Evolutionary conservation across 2,329 filamentous ascomycete genomes (phyloP), one percentile per base, ranked within the genome.

Genomic region (Colletotrichum somersetense): DNA sequence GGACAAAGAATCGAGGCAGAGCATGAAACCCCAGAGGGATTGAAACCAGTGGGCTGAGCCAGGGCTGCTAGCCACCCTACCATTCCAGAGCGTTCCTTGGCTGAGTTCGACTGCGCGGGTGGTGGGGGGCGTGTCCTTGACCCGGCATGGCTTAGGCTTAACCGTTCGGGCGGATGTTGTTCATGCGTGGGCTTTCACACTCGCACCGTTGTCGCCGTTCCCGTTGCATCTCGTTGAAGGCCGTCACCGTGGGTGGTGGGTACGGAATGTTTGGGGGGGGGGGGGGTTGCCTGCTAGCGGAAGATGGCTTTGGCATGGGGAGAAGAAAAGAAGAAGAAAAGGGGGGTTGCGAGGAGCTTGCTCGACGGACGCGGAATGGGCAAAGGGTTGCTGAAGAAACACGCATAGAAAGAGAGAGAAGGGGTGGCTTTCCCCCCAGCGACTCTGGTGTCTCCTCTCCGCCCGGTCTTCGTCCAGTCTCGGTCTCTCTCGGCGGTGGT

Each of bases 21-120:
- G 70, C 59, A 70, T 72, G 66, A 72, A 72, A 70, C 70, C 48
- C 59, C 55, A 69, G 61, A 70, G 70, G 59, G 59, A 67, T 48
- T 72, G 69, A 72, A 72, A 72, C 69, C 61, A 69, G 69, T 52
- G 65, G 69, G 58, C 46, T 68, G 65, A 59, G 65, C 52, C 65
- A 67, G 58, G 46, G 7, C 40, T 69, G 53, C 48, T 59, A 61
- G 59, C 48, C 69, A 72, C 59, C 40, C 40, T 59, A 30, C 48
- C 65, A 63, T 66, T 66, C 46, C 67, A 26, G n/a, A 61, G 52
- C 42, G n/a, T n/a, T 26, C 33, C n/a, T 33, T 40, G 42, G 50
- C 40, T n/a, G 40, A 20, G 5, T 8, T 18, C 40, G 58, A 14
- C 40, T 62, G 30, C 12, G 14, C 61, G n/a, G 14, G 5, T 14